Conservation (phyloP, 495 filamentous ascomycete species). For the Aspergillus avenaceus region DNA sequence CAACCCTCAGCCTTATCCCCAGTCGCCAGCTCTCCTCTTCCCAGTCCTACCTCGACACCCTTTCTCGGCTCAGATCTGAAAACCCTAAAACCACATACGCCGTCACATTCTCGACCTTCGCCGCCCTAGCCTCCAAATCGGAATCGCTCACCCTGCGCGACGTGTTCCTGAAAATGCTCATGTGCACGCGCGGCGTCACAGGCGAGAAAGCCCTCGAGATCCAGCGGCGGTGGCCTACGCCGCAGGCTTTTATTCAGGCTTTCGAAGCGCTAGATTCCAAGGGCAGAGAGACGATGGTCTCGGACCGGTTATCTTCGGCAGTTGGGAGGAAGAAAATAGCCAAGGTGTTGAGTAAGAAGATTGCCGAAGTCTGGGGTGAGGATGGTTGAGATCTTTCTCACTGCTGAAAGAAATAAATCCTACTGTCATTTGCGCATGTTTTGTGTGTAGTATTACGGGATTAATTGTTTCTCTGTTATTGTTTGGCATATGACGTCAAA, state of each 20-base stretch:
- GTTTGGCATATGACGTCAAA: no score
- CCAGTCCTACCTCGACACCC: slow-evolving; percentile 63
- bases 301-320: slow-evolving; percentile 46
- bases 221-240: slow-evolving; percentile 70
- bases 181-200: slow-evolving; percentile 74
- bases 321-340: slow-evolving; percentile 67
- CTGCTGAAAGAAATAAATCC: no score
- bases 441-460: background rate
- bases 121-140: slow-evolving; percentile 68
- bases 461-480: no score
- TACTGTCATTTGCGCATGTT: background rate
- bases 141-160: slow-evolving; percentile 70
- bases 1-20: slow-evolving; percentile 52
- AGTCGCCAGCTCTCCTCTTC: slow-evolving; percentile 58
- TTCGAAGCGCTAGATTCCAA: slow-evolving; percentile 54
- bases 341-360: slow-evolving; percentile 59
- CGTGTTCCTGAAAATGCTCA: slow-evolving; percentile 80
- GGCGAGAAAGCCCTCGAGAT: slow-evolving; percentile 82
- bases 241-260: slow-evolving; percentile 62
- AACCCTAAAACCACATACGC: slow-evolving; percentile 51
- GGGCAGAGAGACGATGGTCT: slow-evolving; percentile 46
- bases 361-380: slow-evolving; percentile 70
- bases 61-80: slow-evolving; percentile 52
- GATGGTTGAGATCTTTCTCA: slow-evolving; percentile 11
- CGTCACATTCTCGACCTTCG: slow-evolving; percentile 70